These are phyloP conservation scores for Phylloporus sp. DNA, from an alignment of 768 basidiomycete species.

Conservation along the genomic window DNA sequence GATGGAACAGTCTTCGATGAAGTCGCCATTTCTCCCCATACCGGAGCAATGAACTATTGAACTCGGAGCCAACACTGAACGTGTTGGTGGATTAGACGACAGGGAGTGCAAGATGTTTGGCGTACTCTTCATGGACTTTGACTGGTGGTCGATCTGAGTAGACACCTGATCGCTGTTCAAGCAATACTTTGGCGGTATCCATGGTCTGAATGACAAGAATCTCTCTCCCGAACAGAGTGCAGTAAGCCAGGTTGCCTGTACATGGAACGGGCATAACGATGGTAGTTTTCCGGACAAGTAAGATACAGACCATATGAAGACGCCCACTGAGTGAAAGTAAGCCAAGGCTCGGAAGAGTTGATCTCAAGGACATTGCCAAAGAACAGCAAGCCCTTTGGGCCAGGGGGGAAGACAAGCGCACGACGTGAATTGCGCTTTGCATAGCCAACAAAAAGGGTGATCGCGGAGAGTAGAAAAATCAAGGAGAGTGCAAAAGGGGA, in stretches of 20 bases:
- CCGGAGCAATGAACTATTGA: slow-evolving; percentile 29
- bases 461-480: slow-evolving; percentile 1
- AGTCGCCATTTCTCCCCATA: slow-evolving; percentile 31
- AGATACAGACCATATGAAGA: slow-evolving; percentile 19
- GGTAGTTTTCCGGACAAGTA: background rate
- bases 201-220: slow-evolving; percentile 33
- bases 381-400: slow-evolving; percentile 31
- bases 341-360: slow-evolving; percentile 27
- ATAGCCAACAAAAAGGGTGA: slow-evolving; percentile 9
- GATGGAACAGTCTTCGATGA: slow-evolving; percentile 32
- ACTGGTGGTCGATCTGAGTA: slow-evolving; percentile 39
- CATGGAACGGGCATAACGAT: background rate
- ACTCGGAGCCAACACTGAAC: slow-evolving; percentile 27
- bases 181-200: slow-evolving; percentile 30
- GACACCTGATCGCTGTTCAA: slow-evolving; percentile 34
- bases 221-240: slow-evolving; percentile 29
- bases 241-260: slow-evolving; percentile 31
- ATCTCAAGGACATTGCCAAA: slow-evolving; percentile 27
- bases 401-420: slow-evolving; percentile 22
- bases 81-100: background rate
- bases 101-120: background rate
- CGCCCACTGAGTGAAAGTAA: slow-evolving; percentile 33
- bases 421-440: slow-evolving; percentile 9
- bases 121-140: slow-evolving; percentile 24
- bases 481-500: slow-evolving; percentile 7